These are phyloP conservation scores for Lentinula detonsa DNA, from an alignment of 768 basidiomycete genomes.

Conservation along the genomic window DNA sequence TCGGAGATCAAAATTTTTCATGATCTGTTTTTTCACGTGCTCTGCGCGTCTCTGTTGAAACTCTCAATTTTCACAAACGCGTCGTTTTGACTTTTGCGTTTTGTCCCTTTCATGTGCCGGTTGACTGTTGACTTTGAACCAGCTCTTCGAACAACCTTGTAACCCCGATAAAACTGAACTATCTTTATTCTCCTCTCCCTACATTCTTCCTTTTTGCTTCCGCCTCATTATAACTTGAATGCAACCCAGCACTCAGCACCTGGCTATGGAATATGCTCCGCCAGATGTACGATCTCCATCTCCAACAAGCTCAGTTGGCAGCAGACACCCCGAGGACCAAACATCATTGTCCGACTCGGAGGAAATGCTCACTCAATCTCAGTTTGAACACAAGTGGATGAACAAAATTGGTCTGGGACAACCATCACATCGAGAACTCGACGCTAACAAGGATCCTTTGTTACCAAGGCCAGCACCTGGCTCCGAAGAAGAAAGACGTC, in stretches of 20 bases:
- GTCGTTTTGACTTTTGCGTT: background rate
- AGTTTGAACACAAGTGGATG: conserved; percentile 38
- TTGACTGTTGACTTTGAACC: background rate
- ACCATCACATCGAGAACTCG: conserved; percentile 32
- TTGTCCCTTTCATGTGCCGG: background rate
- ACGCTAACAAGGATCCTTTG: conserved; percentile 33
- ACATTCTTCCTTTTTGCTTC: background rate
- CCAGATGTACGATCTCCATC: conserved; percentile 43
- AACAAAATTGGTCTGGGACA: conserved; percentile 30
- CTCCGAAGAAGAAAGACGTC: conserved; percentile 29
- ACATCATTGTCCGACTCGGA: conserved; percentile 43
- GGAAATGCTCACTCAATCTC: conserved; percentile 24
- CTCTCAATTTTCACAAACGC: background rate
- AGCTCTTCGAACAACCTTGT: background rate
- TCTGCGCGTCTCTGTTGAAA: background rate
- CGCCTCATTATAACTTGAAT: background rate
- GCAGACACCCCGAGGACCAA: conserved; percentile 37
- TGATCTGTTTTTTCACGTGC: background rate
- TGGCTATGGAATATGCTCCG: conserved; percentile 36
- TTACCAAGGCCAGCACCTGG: conserved; percentile 21
- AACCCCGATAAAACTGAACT: background rate
- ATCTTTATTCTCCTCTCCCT: background rate
- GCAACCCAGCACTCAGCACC: background rate
- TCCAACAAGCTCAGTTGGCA: conserved; percentile 47
- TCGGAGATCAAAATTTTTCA: too few relatives aligned